A percentile compares a stretch with the other conserved stretches of the same genome.
phyloP scores from a whole-genome alignment of 306 rosid genomes.

The Delonix regia region DNA sequence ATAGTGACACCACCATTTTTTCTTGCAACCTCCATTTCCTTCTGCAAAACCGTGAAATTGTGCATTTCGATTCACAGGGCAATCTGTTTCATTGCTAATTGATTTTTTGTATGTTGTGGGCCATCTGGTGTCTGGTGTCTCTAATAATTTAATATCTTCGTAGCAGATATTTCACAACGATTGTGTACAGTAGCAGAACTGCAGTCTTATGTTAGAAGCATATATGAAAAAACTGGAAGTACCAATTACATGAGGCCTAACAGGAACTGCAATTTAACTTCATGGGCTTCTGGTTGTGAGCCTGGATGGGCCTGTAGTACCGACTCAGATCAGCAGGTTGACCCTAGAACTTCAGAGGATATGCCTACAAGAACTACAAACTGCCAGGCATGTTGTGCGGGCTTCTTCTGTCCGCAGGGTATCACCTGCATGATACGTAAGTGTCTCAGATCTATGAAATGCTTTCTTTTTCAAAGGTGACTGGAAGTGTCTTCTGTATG shows the following conservation, averaged over 20 bases:
- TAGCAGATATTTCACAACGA: slow-evolving; percentile 74
- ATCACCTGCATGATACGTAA: slow-evolving; percentile 98
- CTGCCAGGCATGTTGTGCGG: slow-evolving; percentile 89
- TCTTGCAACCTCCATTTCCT: background rate
- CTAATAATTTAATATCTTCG: slow-evolving; percentile 47
- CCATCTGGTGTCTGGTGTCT: background rate
- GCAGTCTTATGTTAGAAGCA: slow-evolving; percentile 65
- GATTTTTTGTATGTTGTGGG: background rate
- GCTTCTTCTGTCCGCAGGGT: slow-evolving; percentile 97
- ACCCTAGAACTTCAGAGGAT: slow-evolving; percentile 57
- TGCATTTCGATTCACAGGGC: slow-evolving; percentile 10
- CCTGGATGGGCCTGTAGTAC: slow-evolving; percentile 97
- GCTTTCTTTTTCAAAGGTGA: slow-evolving; percentile 14
- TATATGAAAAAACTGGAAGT: slow-evolving; percentile 50
- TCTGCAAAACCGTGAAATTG: background rate
- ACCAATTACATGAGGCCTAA: slow-evolving; percentile 75
- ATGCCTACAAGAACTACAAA: slow-evolving; percentile 76
- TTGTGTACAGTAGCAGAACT: slow-evolving; percentile 90
- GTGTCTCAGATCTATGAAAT: slow-evolving; percentile 39
- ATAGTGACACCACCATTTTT: background rate
- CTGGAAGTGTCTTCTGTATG: slow-evolving; percentile 22
- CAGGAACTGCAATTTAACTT: slow-evolving; percentile 85
- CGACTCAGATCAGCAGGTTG: slow-evolving; percentile 51
- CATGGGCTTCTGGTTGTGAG: slow-evolving; percentile 94
- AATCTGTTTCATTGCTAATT: slow-evolving; percentile 3